Conservation (phyloP, 2,329 filamentous ascomycete genomes). For the Talaromyces funiculosus region DNA sequence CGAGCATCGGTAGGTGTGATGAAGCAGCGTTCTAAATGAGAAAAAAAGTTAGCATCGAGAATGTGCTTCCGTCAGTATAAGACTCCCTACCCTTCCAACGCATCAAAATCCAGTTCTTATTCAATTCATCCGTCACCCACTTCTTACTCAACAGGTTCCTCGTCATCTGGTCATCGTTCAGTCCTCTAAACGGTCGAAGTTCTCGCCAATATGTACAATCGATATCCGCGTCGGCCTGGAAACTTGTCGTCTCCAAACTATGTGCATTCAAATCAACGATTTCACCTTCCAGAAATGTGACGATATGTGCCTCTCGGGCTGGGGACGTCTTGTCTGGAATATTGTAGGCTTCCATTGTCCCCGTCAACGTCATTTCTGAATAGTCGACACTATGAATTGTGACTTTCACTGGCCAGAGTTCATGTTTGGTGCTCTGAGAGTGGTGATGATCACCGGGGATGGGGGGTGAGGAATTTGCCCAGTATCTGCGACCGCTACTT, state of each 20-base stretch:
- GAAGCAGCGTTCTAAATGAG: constrained; percentile 41
- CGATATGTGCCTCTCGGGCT: constrained; percentile 47
- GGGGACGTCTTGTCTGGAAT: constrained; percentile 50
- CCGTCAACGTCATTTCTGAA: constrained; percentile 56
- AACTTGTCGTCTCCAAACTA: constrained; percentile 44
- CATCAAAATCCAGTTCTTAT: constrained; percentile 46
- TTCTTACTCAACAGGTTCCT: constrained; percentile 41
- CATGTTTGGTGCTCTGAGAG: constrained; percentile 36
- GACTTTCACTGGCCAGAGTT: constrained; percentile 64
- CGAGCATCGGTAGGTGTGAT: constrained; percentile 43
- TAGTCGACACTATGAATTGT: constrained; percentile 59
- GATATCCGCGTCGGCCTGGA: constrained; percentile 41
- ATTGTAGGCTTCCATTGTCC: constrained; percentile 66
- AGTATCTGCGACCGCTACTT: constrained; percentile 31
- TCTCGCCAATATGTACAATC: constrained; percentile 47
- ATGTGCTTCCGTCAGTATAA: background rate
- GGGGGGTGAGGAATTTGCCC: constrained; percentile 22
- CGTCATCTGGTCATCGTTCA: constrained; percentile 41
- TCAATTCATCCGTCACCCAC: constrained; percentile 39
- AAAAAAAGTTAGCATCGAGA: background rate
- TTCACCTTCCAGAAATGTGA: constrained; percentile 63
- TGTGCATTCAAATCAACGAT: constrained; percentile 58
- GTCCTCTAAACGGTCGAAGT: constrained; percentile 43
- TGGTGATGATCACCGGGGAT: constrained; percentile 3
- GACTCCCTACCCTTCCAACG: constrained; percentile 44